Evolutionary conservation across 257 asterid genomes (phyloP).

Genomic region (Lycium barbarum): DNA sequence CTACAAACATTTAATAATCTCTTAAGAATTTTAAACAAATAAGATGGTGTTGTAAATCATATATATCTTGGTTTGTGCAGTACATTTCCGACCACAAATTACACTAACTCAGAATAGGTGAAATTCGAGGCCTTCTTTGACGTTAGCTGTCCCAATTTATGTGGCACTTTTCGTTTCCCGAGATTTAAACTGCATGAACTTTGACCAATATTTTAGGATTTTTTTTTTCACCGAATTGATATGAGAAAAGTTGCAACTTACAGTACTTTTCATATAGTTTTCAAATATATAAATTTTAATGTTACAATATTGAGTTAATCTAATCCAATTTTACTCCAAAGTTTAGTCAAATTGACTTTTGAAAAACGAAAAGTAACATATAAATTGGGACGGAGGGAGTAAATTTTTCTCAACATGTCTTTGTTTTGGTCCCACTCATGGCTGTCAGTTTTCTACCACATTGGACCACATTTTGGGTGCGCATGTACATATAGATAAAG

Average conservation of each 20-base stretch:
- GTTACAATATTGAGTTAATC: too few species aligned
- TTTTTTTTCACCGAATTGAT: too few species aligned
- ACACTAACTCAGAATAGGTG: background rate
- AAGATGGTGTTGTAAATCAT: background rate
- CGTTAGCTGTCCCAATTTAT: background rate
- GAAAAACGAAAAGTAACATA: too few species aligned
- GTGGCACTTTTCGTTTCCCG: too few species aligned
- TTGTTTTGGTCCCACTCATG: background rate
- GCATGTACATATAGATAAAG: background rate
- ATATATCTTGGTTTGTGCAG: background rate
- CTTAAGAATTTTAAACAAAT: background rate
- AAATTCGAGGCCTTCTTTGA: background rate
- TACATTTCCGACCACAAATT: background rate
- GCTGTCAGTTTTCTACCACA: constrained; percentile 12
- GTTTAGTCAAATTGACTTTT: too few species aligned
- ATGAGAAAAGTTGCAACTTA: too few species aligned
- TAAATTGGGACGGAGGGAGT: too few species aligned
- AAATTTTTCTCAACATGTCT: background rate
- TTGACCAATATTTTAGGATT: too few species aligned
- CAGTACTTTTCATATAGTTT: too few species aligned
- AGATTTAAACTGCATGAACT: too few species aligned
- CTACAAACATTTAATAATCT: background rate
- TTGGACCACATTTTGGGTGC: constrained; percentile 8
- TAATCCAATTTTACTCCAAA: too few species aligned
- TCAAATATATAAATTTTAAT: too few species aligned